Conservation (phyloP, 2,329 filamentous ascomycete genomes). For the Capronia epimyces region DNA sequence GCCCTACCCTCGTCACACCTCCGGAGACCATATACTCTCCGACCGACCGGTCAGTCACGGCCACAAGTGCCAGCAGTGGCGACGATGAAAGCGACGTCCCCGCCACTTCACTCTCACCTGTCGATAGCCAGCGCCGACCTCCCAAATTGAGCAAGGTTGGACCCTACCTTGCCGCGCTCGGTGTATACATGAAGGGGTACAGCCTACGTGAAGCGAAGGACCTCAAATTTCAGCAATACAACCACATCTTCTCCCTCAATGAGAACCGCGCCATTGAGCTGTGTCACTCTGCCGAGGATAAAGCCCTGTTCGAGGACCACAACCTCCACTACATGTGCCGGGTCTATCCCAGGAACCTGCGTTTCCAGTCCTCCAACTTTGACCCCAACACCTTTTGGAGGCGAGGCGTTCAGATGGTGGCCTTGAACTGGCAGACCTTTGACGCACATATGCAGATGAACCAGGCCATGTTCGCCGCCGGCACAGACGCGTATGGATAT, state of each 20-base stretch:
- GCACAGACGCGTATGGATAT: slow-evolving; percentile 80
- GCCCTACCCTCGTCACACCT: slow-evolving; percentile 48
- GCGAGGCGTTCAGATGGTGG: slow-evolving; percentile 93
- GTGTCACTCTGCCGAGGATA: slow-evolving; percentile 68
- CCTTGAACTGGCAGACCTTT: slow-evolving; percentile 97
- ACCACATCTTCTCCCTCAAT: slow-evolving; percentile 93
- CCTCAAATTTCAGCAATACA: slow-evolving; percentile 75
- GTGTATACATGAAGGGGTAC: slow-evolving; percentile 69
- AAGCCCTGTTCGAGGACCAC: slow-evolving; percentile 75
- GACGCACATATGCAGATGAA: slow-evolving; percentile 95
- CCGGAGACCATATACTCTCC: slow-evolving; percentile 45
- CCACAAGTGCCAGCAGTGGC: slow-evolving; percentile 53
- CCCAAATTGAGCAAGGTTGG: slow-evolving; percentile 74
- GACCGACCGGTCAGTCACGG: slow-evolving; percentile 50
- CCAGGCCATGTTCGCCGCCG: slow-evolving; percentile 93
- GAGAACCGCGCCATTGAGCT: slow-evolving; percentile 81
- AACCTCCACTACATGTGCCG: slow-evolving; percentile 90
- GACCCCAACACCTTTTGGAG: slow-evolving; percentile 92
- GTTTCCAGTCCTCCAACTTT: slow-evolving; percentile 86
- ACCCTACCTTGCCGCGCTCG: slow-evolving; percentile 74
- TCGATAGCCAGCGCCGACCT: slow-evolving; percentile 56
- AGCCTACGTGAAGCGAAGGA: slow-evolving; percentile 79
- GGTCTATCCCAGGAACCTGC: slow-evolving; percentile 79
- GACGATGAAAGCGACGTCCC: slow-evolving; percentile 72
- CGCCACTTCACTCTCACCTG: slow-evolving; percentile 40